These are phyloP conservation scores for Xerocomellus amylosporus DNA, from an alignment of 768 basidiomycete species.

Conservation along the genomic window DNA sequence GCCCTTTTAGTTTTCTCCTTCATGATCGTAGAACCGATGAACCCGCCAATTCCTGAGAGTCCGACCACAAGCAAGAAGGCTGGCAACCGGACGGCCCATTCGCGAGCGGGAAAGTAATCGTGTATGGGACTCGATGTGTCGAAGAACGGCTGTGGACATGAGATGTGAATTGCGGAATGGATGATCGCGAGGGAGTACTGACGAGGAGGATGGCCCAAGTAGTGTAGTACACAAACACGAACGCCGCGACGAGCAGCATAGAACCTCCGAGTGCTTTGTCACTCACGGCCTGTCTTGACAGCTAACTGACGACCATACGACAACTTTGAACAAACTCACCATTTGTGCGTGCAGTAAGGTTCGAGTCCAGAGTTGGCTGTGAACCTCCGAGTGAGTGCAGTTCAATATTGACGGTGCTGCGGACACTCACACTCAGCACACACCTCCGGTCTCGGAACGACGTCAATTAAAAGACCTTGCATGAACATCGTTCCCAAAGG, in stretches of 20 bases:
- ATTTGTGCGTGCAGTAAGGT: constrained; percentile 15
- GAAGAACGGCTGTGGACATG: constrained; percentile 70
- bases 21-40: constrained; percentile 73
- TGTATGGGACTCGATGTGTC: constrained; percentile 72
- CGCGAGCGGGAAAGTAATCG: constrained; percentile 76
- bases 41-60: constrained; percentile 72
- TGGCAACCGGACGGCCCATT: constrained; percentile 91
- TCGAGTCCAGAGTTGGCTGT: constrained; percentile 19
- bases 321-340: constrained; percentile 19
- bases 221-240: constrained; percentile 88
- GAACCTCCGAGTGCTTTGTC: constrained; percentile 78
- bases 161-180: constrained; percentile 3
- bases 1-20: constrained; percentile 72
- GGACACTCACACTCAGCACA: neutral
- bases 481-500: neutral
- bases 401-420: no score
- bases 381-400: neutral
- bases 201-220: constrained; percentile 88
- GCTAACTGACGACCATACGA: neutral
- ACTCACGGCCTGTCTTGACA: constrained; percentile 55
- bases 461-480: neutral
- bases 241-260: constrained; percentile 75
- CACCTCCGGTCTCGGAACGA: neutral
- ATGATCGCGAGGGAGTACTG: constrained; percentile 24
- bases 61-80: constrained; percentile 80